Conservation (phyloP, 2,329 filamentous ascomycete species). For the Aspergillus fumigatiaffinis region DNA sequence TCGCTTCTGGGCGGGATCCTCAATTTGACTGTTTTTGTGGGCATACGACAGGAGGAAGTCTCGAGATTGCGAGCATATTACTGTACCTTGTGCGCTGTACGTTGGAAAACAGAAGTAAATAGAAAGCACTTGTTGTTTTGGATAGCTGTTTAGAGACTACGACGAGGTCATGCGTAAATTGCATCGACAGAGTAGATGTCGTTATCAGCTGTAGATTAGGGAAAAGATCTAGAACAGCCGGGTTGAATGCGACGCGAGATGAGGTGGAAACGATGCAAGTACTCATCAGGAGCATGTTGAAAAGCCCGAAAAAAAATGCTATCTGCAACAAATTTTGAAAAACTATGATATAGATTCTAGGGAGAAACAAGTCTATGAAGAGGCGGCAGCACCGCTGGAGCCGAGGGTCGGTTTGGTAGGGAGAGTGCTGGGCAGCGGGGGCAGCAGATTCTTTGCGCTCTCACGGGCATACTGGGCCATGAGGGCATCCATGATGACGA, state of each 20-base stretch:
- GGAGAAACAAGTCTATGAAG: background rate
- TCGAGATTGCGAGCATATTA: background rate
- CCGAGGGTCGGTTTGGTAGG: slow-evolving; percentile 29
- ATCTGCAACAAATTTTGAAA: background rate
- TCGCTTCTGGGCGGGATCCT: background rate
- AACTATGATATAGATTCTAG: background rate
- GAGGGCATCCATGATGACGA: slow-evolving; percentile 82
- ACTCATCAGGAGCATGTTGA: background rate
- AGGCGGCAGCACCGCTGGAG: background rate
- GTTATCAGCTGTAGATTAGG: background rate
- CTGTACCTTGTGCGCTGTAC: too few relatives aligned
- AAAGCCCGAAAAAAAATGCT: background rate
- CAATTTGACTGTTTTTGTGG: background rate
- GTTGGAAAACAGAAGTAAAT: background rate
- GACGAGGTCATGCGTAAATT: background rate
- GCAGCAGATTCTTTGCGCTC: slow-evolving; percentile 45
- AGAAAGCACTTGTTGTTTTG: background rate
- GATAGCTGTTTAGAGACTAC: background rate
- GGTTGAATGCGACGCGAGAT: background rate
- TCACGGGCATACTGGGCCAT: slow-evolving; percentile 71
- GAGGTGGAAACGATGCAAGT: background rate
- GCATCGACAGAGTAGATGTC: background rate
- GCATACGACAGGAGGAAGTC: background rate
- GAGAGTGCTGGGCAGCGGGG: slow-evolving; percentile 36
- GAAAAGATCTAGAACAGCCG: too few relatives aligned